phyloP scores from a whole-genome alignment of 2,329 filamentous ascomycete genomes.

The Alternaria longipes region DNA sequence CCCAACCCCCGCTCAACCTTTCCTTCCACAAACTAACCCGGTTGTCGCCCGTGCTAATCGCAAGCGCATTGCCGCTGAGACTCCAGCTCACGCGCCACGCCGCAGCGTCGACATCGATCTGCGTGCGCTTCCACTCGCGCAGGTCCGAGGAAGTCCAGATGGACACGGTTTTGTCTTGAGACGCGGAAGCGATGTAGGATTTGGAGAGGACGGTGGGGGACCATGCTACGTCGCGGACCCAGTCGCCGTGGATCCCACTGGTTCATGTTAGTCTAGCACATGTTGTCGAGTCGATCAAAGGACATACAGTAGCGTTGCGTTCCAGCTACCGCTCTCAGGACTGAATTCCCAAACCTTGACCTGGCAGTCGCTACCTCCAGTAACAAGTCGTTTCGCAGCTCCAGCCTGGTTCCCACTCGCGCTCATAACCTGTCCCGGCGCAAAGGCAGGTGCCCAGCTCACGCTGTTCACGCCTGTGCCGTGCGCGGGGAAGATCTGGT shows the following conservation, averaged over 20 bases:
- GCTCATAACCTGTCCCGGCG: slow-evolving; percentile 84
- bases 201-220: slow-evolving; percentile 93
- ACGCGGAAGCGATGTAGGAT: slow-evolving; percentile 94
- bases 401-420: slow-evolving; percentile 64
- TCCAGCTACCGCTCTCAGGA: slow-evolving; percentile 63
- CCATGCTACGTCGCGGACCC: slow-evolving; percentile 98
- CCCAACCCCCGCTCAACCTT: slow-evolving; percentile 95
- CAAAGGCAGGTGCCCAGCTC: slow-evolving; percentile 88
- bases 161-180: slow-evolving; percentile 94
- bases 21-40: slow-evolving; percentile 99
- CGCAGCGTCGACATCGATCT: slow-evolving; percentile 85
- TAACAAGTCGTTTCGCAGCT: slow-evolving; percentile 83
- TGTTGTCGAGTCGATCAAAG: background rate
- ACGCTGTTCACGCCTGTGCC: slow-evolving; percentile 95
- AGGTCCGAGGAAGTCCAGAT: slow-evolving; percentile 79
- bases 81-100: slow-evolving; percentile 99
- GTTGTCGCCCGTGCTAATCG: slow-evolving; percentile 93
- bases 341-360: slow-evolving; percentile 91
- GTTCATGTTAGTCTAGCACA: background rate
- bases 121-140: slow-evolving; percentile 81
- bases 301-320: slow-evolving; percentile 60
- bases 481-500: slow-evolving; percentile 89
- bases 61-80: slow-evolving; percentile 93
- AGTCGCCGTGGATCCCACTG: slow-evolving; percentile 88
- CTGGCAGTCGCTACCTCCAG: slow-evolving; percentile 90